These are phyloP conservation scores for Barnettozyma populi DNA, from an alignment of 805 yeast species.

Conservation along the genomic window DNA sequence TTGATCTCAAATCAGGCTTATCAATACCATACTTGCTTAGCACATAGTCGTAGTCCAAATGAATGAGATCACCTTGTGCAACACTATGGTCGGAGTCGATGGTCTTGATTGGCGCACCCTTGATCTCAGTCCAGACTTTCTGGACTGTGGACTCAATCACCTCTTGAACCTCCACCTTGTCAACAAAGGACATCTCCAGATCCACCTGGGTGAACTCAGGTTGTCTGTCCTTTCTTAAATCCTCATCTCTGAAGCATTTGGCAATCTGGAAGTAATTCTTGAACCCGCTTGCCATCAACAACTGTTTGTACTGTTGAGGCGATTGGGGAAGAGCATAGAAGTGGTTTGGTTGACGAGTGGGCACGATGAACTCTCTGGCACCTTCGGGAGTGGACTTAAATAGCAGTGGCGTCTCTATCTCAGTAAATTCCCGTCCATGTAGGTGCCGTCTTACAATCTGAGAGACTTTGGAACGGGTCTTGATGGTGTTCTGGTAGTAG, in stretches of 20 bases:
- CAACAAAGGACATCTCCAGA: slow-evolving; percentile 84
- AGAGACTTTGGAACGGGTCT: slow-evolving; percentile 52
- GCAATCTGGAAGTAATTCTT: slow-evolving; percentile 86
- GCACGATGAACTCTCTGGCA: slow-evolving; percentile 92
- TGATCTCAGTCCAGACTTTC: slow-evolving; percentile 49
- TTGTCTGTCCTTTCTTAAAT: slow-evolving; percentile 88
- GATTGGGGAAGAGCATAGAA: slow-evolving; percentile 95
- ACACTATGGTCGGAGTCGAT: slow-evolving; percentile 16
- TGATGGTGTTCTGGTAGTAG: slow-evolving; percentile 49
- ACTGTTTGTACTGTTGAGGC: slow-evolving; percentile 95
- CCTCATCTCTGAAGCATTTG: slow-evolving; percentile 93
- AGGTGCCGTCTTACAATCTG: slow-evolving; percentile 38
- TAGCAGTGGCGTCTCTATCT: slow-evolving; percentile 86
- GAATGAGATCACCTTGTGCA: slow-evolving; percentile 28
- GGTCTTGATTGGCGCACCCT: slow-evolving; percentile 26
- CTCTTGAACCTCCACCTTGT: slow-evolving; percentile 56
- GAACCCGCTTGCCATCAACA: slow-evolving; percentile 91
- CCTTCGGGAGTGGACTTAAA: slow-evolving; percentile 98
- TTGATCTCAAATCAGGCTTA: slow-evolving; percentile 84
- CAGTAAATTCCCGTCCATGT: slow-evolving; percentile 50
- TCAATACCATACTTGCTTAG: slow-evolving; percentile 79
- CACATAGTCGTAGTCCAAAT: slow-evolving; percentile 62
- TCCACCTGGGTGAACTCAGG: slow-evolving; percentile 98
- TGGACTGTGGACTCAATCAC: slow-evolving; percentile 56
- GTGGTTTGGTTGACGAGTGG: slow-evolving; percentile 57